Evolutionary conservation across 2,329 filamentous ascomycete species (phyloP).

Genomic region (Botryotinia convoluta): DNA sequence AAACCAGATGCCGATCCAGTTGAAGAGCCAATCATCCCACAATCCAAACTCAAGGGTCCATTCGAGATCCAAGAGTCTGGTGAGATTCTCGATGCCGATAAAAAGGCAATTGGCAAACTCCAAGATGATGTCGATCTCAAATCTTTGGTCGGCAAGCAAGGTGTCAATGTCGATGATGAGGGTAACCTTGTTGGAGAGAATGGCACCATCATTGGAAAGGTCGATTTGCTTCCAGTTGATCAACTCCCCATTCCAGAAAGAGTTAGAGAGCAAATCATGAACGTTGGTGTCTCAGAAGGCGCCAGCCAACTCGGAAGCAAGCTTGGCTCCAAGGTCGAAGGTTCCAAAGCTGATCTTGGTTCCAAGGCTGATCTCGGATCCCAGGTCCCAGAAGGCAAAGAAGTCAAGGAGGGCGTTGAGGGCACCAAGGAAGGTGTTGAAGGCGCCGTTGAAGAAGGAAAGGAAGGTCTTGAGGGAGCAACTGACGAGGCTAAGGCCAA

Average conservation of each 20-base stretch:
- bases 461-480: constrained; percentile 21
- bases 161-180: constrained; percentile 55
- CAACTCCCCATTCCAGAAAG: constrained; percentile 18
- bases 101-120: constrained; percentile 17
- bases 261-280: constrained; percentile 12
- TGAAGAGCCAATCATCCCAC: constrained; percentile 9
- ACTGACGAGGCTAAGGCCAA: constrained; percentile 39
- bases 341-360: not conserved
- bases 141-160: constrained; percentile 30
- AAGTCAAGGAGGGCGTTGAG: constrained; percentile 36
- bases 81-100: constrained; percentile 14
- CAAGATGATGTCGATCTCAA: constrained; percentile 14
- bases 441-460: constrained; percentile 40
- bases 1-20: constrained; percentile 39
- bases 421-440: constrained; percentile 35
- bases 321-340: constrained; percentile 5
- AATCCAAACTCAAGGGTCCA: constrained; percentile 18
- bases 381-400: constrained; percentile 29
- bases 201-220: constrained; percentile 60
- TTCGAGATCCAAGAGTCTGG: constrained; percentile 18
- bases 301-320: constrained; percentile 9
- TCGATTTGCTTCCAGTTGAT: constrained; percentile 18
- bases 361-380: constrained; percentile 6
- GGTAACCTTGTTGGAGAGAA: constrained; percentile 58
- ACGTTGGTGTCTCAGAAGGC: constrained; percentile 4